Evolutionary conservation across 768 basidiomycete species (phyloP).

Genomic region (Agaricus subrufescens): DNA sequence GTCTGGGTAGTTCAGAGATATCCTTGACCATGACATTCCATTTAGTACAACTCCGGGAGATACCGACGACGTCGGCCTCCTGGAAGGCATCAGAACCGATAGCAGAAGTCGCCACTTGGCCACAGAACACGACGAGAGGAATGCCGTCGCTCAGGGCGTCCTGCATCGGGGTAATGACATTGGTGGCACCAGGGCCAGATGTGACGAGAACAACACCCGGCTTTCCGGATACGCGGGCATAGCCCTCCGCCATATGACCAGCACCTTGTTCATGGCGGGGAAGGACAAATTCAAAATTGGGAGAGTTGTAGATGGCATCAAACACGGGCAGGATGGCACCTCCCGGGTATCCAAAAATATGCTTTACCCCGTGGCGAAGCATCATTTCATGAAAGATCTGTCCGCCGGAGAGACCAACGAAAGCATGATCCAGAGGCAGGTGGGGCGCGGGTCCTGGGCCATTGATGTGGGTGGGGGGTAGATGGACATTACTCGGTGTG

Average conservation of each 20-base stretch:
- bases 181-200: conserved; percentile 96
- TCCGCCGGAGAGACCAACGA: conserved; percentile 92
- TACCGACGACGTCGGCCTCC: conserved; percentile 95
- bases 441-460: conserved; percentile 38
- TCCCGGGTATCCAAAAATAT: conserved; percentile 96
- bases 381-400: conserved; percentile 99
- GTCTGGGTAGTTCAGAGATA: conserved; percentile 86
- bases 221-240: conserved; percentile 94
- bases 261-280: conserved; percentile 98
- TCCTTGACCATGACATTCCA: conserved; percentile 99
- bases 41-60: conserved; percentile 95
- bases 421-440: conserved; percentile 68
- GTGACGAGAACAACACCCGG: conserved; percentile 98
- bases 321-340: conserved; percentile 99
- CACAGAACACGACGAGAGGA: conserved; percentile 91
- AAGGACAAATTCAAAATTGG: conserved; percentile 91
- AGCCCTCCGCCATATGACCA: conserved; percentile 99
- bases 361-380: conserved; percentile 93
- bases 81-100: conserved; percentile 99
- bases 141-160: conserved; percentile 94
- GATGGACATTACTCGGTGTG: conserved; percentile 28
- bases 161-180: conserved; percentile 97
- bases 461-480: conserved; percentile 26
- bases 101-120: conserved; percentile 98
- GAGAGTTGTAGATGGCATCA: conserved; percentile 96